Conservation (phyloP, 73 alveolate species). For the Chromera velia region DNA sequence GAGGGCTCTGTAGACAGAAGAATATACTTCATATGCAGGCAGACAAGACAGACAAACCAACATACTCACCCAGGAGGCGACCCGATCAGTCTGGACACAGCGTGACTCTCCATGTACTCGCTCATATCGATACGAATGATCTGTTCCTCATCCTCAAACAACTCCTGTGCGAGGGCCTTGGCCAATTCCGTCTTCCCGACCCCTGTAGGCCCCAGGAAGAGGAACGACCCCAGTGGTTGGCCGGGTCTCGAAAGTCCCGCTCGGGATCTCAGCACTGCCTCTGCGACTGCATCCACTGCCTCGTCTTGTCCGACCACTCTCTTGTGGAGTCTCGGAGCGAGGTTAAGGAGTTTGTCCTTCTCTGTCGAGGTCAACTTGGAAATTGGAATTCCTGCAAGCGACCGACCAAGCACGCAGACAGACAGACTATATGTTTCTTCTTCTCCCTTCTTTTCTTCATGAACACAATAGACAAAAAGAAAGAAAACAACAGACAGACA, state of each 20-base stretch:
- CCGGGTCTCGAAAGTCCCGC: slow-evolving; percentile 41
- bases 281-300: slow-evolving; percentile 26
- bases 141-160: slow-evolving; percentile 21
- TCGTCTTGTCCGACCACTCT: slow-evolving; percentile 46
- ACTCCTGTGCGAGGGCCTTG: slow-evolving; percentile 27
- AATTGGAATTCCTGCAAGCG: slow-evolving; percentile 21
- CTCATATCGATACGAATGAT: slow-evolving; percentile 41
- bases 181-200: slow-evolving; percentile 31
- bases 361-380: slow-evolving; percentile 31
- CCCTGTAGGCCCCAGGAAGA: not conserved
- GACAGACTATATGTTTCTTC: too few species aligned
- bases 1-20: too few species aligned
- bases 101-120: slow-evolving; percentile 43
- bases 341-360: slow-evolving; percentile 9
- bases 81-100: slow-evolving; percentile 41
- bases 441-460: too few species aligned
- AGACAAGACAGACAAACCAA: too few species aligned
- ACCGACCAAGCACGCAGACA: too few species aligned
- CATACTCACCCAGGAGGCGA: too few species aligned
- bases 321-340: slow-evolving; percentile 11
- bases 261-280: slow-evolving; percentile 36
- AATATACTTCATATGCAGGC: too few species aligned
- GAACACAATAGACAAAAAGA: too few species aligned
- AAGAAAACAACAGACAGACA: too few species aligned
- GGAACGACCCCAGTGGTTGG: slow-evolving; percentile 22